phyloP scores from a whole-genome alignment of 306 rosid species.

The Medicago ruthenica region DNA sequence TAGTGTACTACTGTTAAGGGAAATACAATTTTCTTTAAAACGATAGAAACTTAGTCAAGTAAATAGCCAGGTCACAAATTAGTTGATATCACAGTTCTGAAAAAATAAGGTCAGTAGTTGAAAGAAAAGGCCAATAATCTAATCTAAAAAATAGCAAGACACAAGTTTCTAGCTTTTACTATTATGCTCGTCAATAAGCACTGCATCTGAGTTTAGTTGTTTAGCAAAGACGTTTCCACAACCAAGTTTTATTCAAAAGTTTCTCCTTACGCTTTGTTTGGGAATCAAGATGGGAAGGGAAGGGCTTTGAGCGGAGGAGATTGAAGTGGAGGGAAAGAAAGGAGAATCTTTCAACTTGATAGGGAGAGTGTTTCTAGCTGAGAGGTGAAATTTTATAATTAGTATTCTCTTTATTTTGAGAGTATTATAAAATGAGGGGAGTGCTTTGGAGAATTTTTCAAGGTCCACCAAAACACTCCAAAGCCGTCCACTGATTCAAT shows the following conservation, averaged over 20 bases:
- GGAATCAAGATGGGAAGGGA: neutral
- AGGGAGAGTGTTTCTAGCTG: neutral
- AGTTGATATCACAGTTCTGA: conserved; percentile 10
- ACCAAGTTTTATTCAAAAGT: conserved; percentile 27
- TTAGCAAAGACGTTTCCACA: conserved; percentile 21
- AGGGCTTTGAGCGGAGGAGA: neutral
- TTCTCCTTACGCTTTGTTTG: conserved; percentile 1
- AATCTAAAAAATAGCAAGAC: neutral
- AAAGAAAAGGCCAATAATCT: neutral
- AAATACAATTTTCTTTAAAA: neutral
- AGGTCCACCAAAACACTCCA: neutral
- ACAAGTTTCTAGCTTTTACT: neutral
- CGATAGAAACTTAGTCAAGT: conserved; percentile 11
- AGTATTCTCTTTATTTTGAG: neutral
- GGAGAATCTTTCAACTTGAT: neutral
- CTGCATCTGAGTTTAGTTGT: conserved; percentile 3
- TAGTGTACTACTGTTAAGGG: neutral
- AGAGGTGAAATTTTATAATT: neutral
- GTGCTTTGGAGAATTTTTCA: neutral
- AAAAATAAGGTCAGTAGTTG: neutral
- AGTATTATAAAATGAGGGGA: neutral
- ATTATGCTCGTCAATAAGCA: conserved; percentile 13
- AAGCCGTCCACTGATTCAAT: neutral
- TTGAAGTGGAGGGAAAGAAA: neutral
- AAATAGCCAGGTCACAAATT: conserved; percentile 4